Conservation (phyloP, 2,329 filamentous ascomycete genomes). For the Beauveria caledonica region DNA sequence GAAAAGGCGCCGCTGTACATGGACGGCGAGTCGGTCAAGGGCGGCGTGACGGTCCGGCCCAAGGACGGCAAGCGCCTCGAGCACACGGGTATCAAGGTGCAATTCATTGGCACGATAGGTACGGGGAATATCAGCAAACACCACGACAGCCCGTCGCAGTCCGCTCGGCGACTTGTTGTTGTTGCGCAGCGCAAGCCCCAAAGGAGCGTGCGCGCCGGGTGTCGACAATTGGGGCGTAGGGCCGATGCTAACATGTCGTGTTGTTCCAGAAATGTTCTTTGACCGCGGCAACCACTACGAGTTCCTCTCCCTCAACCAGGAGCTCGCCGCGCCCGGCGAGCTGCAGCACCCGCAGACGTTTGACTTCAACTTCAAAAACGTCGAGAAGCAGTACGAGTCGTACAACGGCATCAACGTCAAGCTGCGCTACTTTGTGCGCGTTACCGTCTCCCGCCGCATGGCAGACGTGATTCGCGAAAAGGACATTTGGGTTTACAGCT, state of each 20-base stretch:
- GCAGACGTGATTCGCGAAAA: slow-evolving; percentile 97
- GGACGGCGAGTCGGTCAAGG: slow-evolving; percentile 97
- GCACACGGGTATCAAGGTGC: slow-evolving; percentile 98
- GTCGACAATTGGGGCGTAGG: neutral
- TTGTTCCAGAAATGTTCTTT: slow-evolving; percentile 87
- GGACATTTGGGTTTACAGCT: slow-evolving; percentile 99
- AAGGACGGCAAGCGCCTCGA: slow-evolving; percentile 98
- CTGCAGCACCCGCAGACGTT: slow-evolving; percentile 98
- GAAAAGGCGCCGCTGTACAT: slow-evolving; percentile 96
- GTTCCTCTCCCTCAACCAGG: slow-evolving; percentile 93
- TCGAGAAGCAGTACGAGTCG: slow-evolving; percentile 99
- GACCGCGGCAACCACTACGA: slow-evolving; percentile 99
- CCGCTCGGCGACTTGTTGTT: neutral
- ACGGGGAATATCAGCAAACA: slow-evolving; percentile 21
- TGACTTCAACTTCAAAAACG: slow-evolving; percentile 99
- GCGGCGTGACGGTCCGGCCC: slow-evolving; percentile 85
- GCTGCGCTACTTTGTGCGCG: slow-evolving; percentile 94
- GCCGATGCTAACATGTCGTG: neutral
- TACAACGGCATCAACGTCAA: slow-evolving; percentile 99
- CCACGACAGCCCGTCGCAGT: neutral
- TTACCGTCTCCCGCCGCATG: slow-evolving; percentile 94
- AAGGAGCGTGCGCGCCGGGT: neutral
- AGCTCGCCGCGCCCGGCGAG: slow-evolving; percentile 92
- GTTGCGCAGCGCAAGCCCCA: neutral
- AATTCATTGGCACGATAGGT: slow-evolving; percentile 99